Conservation (phyloP, 768 basidiomycete genomes). For the Lentinula lateritia region DNA sequence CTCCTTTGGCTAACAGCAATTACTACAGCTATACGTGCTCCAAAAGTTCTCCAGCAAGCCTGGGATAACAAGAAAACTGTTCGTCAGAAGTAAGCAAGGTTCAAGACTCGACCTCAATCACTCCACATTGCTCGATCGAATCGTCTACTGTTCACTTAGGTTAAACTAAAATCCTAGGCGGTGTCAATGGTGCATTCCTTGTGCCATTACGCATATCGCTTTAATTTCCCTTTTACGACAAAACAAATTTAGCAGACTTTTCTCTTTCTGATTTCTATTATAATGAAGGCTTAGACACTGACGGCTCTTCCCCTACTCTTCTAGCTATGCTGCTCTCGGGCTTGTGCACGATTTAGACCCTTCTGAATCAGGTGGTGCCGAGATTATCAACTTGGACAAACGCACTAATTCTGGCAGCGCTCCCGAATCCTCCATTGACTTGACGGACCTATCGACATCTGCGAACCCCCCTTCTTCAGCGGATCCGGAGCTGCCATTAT, state of each 20-base stretch:
- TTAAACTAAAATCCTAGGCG: neutral
- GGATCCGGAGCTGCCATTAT: neutral
- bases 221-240: neutral
- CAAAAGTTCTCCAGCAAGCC: slow-evolving; percentile 72
- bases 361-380: slow-evolving; percentile 61
- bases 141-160: neutral
- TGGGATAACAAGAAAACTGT: slow-evolving; percentile 90
- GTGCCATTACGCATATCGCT: neutral
- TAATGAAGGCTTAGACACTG: neutral
- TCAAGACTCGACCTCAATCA: neutral
- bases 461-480: slow-evolving; percentile 13
- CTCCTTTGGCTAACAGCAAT: neutral
- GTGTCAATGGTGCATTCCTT: neutral
- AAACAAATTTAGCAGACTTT: slow-evolving; percentile 2
- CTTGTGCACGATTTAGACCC: slow-evolving; percentile 66
- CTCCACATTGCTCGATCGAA: neutral
- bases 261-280: neutral
- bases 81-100: slow-evolving; percentile 73
- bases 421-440: slow-evolving; percentile 9
- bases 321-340: slow-evolving; percentile 76
- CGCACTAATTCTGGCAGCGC: slow-evolving; percentile 10
- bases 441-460: slow-evolving; percentile 7
- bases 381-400: slow-evolving; percentile 25
- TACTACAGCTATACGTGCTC: slow-evolving; percentile 67
- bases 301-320: slow-evolving; percentile 8